A percentile compares a stretch with the other conserved stretches of the same genome.
These are phyloP conservation scores for Drechmeria coniospora DNA, from an alignment of 2,329 filamentous ascomycete species.

Conservation along the genomic window DNA sequence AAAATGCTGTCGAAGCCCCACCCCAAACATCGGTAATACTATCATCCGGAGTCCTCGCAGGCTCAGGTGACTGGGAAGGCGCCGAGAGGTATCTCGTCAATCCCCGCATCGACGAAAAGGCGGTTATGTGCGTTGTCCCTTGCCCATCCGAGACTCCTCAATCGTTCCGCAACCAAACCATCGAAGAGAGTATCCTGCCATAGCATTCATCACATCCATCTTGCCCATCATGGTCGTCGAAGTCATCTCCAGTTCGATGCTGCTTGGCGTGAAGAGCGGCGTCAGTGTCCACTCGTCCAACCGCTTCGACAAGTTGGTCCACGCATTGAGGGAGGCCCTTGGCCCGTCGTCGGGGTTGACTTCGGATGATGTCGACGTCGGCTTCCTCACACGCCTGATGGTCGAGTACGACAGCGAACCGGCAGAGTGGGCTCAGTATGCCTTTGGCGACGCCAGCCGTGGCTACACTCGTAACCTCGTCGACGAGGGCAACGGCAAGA, in stretches of 20 bases:
- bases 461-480: conserved; percentile 81
- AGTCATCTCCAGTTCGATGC: conserved; percentile 12
- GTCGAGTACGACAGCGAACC: conserved; percentile 52
- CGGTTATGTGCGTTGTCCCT: too few species aligned
- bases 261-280: conserved; percentile 8
- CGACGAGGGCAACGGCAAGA: conserved; percentile 72
- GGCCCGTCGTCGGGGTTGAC: conserved; percentile 71
- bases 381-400: conserved; percentile 59
- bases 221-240: conserved; percentile 19
- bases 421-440: conserved; percentile 60
- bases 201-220: conserved; percentile 2
- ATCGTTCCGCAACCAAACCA: background rate
- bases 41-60: too few species aligned
- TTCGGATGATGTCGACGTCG: conserved; percentile 66
- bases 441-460: conserved; percentile 52
- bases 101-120: too few species aligned
- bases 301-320: conserved; percentile 54
- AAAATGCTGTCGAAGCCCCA: too few species aligned
- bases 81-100: too few species aligned
- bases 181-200: background rate
- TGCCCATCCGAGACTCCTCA: too few species aligned
- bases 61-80: too few species aligned
- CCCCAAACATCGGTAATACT: too few species aligned
- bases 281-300: conserved; percentile 17
- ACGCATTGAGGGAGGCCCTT: conserved; percentile 56